phyloP scores from a whole-genome alignment of 345 rosid species.

The Ailanthus altissimus region DNA sequence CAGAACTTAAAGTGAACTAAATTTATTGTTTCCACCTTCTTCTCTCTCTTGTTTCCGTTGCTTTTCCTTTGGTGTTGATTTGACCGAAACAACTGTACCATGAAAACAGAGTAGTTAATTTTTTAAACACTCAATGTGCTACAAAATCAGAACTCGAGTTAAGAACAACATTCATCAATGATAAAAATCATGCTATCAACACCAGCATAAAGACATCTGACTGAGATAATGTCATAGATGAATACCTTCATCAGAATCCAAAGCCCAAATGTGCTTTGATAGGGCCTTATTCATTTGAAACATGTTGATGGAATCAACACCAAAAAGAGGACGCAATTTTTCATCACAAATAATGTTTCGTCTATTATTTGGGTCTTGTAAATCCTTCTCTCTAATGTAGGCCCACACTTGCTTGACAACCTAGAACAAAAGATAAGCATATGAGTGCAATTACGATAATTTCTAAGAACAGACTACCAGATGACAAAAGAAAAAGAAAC shows the following conservation, averaged over 20 bases:
- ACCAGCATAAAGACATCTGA: neutral
- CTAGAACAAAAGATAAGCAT: slow-evolving; percentile 34
- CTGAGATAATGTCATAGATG: neutral
- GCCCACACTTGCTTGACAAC: slow-evolving; percentile 63
- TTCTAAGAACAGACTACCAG: slow-evolving; percentile 4
- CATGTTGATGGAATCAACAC: slow-evolving; percentile 52
- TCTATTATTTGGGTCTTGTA: slow-evolving; percentile 63
- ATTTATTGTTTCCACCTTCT: slow-evolving; percentile 33
- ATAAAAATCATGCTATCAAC: neutral
- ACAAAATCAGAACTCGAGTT: neutral
- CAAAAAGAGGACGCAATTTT: slow-evolving; percentile 43
- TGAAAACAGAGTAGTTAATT: slow-evolving; percentile 2
- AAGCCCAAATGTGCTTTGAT: slow-evolving; percentile 56
- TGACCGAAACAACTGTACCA: slow-evolving; percentile 32
- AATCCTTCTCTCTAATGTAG: slow-evolving; percentile 51
- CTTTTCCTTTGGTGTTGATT: slow-evolving; percentile 35
- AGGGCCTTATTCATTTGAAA: slow-evolving; percentile 65
- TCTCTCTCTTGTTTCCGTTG: slow-evolving; percentile 37
- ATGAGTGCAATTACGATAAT: slow-evolving; percentile 15
- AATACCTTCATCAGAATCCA: slow-evolving; percentile 47
- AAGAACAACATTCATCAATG: neutral
- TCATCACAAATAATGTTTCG: slow-evolving; percentile 54
- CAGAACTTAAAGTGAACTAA: slow-evolving; percentile 11
- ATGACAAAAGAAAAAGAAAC: slow-evolving; percentile 2
- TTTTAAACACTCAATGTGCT: neutral